Base-by-base conservation (phyloP, 345 rosid genomes). In the Erysimum cheiranthoides region DNA sequence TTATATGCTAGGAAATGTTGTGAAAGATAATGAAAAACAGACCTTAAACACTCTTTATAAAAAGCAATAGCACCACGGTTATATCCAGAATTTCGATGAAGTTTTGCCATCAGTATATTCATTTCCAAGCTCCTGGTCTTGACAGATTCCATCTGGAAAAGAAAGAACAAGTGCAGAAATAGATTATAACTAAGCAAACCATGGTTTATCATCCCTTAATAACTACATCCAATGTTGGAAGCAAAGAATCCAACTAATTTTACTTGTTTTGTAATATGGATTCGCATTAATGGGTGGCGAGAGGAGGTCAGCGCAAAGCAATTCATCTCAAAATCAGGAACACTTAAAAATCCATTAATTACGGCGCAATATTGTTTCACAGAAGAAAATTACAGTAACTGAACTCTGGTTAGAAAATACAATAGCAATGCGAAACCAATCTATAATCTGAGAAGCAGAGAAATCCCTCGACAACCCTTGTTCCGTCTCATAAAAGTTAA, bases 21-120 rank as follows among this genome's bases (percentile, higher is more conserved):
- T 47, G 69, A 9, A 28, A 67, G 32, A 43, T 34, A 28, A 10
- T 38, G 4, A 49, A 35, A 40, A 79, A 60, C 73, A 76, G 70
- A 92, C 99, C 99, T 90, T 82, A 95, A 79, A 75, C 97, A 92
- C 71, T 95, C 97, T 83, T 88, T 90, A 69, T 89, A 95, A 83
- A 90, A 95, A 66, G 93, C 82, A 79, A 89, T 71, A 81, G 99
- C 93, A 54, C 90, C 88, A 71, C 99, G 98, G 70, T 80, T 85
- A 56, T 90, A 89, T 82, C 86, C 92, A 54, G 96, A 84, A 78
- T 86, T 89, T 8, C 94, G 88, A 77, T 87, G 94, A 80, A 95
- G 97, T 81, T 95, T 95, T 74, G 94, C 99, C 96, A 92, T 83
- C 70, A 92, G 75, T 70, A 95, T 66, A 88, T 88, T 92, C 97